Evolutionary conservation across 108 stramenopile species (phyloP).

Genomic region (Cyclostephanos tholiformis): DNA sequence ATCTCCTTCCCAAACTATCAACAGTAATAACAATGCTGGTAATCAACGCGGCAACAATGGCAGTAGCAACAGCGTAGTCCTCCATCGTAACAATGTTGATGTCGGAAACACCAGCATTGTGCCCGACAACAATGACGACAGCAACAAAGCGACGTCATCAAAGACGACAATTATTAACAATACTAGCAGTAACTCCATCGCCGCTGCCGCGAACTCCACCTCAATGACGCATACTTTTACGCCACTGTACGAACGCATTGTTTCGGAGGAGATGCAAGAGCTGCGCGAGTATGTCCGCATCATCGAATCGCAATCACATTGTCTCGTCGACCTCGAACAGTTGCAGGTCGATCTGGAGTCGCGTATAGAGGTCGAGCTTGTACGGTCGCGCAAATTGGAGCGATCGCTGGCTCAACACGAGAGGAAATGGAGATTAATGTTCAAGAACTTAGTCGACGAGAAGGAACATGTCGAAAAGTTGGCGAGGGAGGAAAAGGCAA

Average conservation of each 20-base stretch:
- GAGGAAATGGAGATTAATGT: conserved; percentile 36
- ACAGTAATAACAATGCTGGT: conserved; percentile 6
- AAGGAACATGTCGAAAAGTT: conserved; percentile 20
- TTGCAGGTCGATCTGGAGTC: conserved; percentile 48
- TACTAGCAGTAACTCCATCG: conserved; percentile 17
- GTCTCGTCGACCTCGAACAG: conserved; percentile 44
- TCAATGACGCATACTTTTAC: conserved; percentile 11
- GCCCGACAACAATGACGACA: conserved; percentile 10
- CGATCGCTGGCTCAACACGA: conserved; percentile 39
- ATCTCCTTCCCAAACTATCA: conserved; percentile 9
- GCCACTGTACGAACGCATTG: conserved; percentile 59
- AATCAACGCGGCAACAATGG: conserved; percentile 7
- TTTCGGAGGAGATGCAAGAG: conserved; percentile 56
- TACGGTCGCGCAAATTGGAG: conserved; percentile 36
- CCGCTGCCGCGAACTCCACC: conserved; percentile 9
- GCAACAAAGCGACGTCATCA: conserved; percentile 8
- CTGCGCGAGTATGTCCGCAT: conserved; percentile 54
- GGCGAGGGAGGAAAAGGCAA: conserved; percentile 47
- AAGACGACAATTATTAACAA: conserved; percentile 10
- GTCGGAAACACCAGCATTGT: background rate
- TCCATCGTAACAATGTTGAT: background rate
- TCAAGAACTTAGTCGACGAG: conserved; percentile 28
- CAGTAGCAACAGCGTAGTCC: conserved; percentile 8
- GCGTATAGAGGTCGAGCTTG: conserved; percentile 42
- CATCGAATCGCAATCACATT: conserved; percentile 48